Evolutionary conservation across 2,329 filamentous ascomycete genomes (phyloP), one percentile per base, ranked within the genome.

Genomic region (Meredithiella fracta): DNA sequence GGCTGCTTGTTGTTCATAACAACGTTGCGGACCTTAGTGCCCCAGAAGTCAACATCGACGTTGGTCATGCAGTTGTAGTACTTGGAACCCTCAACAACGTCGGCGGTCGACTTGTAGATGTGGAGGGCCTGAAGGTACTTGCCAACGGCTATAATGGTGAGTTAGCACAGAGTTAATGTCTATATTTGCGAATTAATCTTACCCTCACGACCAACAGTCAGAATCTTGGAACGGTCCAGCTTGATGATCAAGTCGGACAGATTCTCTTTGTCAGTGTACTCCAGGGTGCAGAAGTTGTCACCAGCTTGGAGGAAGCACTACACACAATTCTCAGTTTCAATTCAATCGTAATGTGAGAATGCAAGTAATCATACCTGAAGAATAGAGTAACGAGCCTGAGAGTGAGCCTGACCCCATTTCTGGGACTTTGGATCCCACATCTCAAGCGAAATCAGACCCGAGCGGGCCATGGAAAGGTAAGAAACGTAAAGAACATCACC

Each of bases 381-480:
- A 63, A 96, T 95, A 53, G 84, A 86, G 70, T 89, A 96, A 9
- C 90, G 85, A 22, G 89, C 90, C 69, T 94, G 88, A 70, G 88
- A 94, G 66, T 95, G 89, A 61, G 85, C 79, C 68, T 95, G 90
- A 7, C 90, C 90, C 90, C 90, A 95, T 71, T 94, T 95, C 61
- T 82, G 76, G 63, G 78, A 82, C 71, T 90, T 90, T 4, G 89
- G 89, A 64, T 96, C 89, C 89, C 89, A 97, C 75, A 92, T 88
- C 67, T 97, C 91, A 22, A 97, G 76, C 1, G 90, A 85, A 4
- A 82, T 79, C 47, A 98, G 74, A 59, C 92, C 92, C n/a, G 89
- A 88, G 38, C 90, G 81, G 14, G 92, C 92, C 91, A 98, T 97
- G 62, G 83, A 82, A 8, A 98, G 78, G 67, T 97, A 98, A 1